phyloP scores from a whole-genome alignment of 495 filamentous ascomycete species.

The Melanomma pulvis-pyrius region DNA sequence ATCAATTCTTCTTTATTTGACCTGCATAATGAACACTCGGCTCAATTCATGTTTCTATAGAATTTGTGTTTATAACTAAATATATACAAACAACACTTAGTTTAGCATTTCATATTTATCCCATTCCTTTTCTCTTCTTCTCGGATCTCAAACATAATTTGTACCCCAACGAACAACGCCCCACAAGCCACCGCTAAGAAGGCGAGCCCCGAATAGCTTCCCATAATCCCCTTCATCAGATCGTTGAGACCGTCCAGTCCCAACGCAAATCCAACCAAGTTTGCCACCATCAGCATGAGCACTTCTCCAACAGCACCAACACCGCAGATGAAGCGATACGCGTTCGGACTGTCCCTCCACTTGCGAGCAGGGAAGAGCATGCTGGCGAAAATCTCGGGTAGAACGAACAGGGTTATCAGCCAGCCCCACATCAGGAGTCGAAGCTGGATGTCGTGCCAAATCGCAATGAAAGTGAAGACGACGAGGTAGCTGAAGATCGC shows the following conservation, averaged over 20 bases:
- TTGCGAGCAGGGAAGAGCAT: conserved; percentile 69
- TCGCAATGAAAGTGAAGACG: conserved; percentile 96
- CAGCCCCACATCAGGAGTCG: conserved; percentile 94
- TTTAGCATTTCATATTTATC: conserved; percentile 80
- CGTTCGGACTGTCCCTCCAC: conserved; percentile 67
- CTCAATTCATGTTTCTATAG: no score
- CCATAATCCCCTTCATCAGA: conserved; percentile 72
- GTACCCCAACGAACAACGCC: conserved; percentile 79
- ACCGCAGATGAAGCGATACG: conserved; percentile 79
- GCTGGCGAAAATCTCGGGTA: conserved; percentile 78
- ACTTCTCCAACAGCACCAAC: conserved; percentile 85
- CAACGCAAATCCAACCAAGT: conserved; percentile 91
- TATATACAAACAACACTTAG: no score
- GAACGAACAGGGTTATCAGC: conserved; percentile 89
- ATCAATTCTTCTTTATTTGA: no score
- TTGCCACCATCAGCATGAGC: conserved; percentile 94
- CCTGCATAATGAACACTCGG: no score
- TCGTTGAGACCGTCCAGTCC: conserved; percentile 84
- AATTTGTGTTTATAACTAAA: neutral
- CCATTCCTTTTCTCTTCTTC: conserved; percentile 80
- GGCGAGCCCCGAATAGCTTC: conserved; percentile 70
- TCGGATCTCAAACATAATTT: conserved; percentile 95
- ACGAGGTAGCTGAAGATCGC: conserved; percentile 69
- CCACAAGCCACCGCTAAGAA: conserved; percentile 72
- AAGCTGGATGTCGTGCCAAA: conserved; percentile 98